Evolutionary conservation across 2,329 filamentous ascomycete genomes (phyloP), one percentile per base, ranked within the genome.

Genomic region (Pseudocercospora cruenta): DNA sequence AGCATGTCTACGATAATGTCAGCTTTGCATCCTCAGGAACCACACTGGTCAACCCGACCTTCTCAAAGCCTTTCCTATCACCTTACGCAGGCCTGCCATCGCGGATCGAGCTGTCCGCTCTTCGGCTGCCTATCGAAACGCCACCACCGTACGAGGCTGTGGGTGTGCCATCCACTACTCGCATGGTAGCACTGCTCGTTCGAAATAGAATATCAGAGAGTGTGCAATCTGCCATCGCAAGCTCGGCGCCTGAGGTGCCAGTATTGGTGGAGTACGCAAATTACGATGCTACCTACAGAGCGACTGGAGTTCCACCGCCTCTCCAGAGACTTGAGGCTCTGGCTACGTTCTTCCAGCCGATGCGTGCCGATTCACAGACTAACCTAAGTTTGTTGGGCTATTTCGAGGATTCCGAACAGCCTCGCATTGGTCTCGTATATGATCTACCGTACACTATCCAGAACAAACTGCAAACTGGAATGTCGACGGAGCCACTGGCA

Each of bases 371-470:
- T 22, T 74, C 73, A 21, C 74, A 76, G 55, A 71, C 70, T 1
- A 81, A 80, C 24, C 84, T 88, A 1, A 91, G 85, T 82, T 88
- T 85, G 72, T 77, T 75, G 83, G 91, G 69, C 73, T 94, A 92
- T 73, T 93, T 92, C 72, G 91, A 94, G 75, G 91, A 94, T 72
- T 83, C 90, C 61, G 85, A 87, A 61, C 88, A 91, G 63, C 81
- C 82, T 0, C 85, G 91, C 9, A 86, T 93, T 62, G 91, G 91
- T 4, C 82, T 94, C 10, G 85, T 94, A 10, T 94, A 92, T 72
- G 88, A 91, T 58, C 86, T 94, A 31, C 91, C 91, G 1, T 83
- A 86, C 0, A 78, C 77, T 8, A 77, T 82, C 12, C 80, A 80
- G 67, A 78, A 78, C 9, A 77, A 78, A 19, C 58, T 68, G 61